Conservation (phyloP, 441 rosid species). For the Adansonia grandidieri region DNA sequence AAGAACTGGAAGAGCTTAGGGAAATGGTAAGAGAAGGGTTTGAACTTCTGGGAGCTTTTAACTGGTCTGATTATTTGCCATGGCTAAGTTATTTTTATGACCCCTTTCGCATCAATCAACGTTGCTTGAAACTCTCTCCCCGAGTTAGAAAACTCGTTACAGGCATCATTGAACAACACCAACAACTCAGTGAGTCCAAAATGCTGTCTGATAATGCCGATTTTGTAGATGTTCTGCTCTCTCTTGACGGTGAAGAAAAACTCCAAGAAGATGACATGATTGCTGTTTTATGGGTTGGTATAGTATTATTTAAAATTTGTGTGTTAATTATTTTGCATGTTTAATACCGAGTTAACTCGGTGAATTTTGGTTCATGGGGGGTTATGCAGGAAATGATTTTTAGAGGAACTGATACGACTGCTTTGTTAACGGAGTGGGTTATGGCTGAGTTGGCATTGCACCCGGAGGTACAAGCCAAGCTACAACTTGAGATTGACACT, state of each 20-base stretch:
- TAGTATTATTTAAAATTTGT: not conserved
- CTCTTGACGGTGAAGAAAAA: conserved; percentile 72
- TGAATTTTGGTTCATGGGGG: not conserved
- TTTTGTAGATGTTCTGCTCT: conserved; percentile 76
- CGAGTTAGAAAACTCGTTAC: conserved; percentile 57
- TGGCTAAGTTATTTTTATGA: conserved; percentile 63
- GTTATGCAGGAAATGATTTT: conserved; percentile 51
- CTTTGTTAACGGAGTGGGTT: conserved; percentile 59
- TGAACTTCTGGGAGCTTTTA: conserved; percentile 67
- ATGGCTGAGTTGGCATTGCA: conserved; percentile 58
- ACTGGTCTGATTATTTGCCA: conserved; percentile 44
- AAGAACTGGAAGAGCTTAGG: conserved; percentile 52
- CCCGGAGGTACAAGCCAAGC: conserved; percentile 50
- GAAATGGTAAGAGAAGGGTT: conserved; percentile 79
- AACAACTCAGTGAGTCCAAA: conserved; percentile 28
- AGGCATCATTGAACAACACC: conserved; percentile 59
- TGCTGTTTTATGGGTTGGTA: conserved; percentile 77
- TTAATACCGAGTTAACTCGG: not conserved
- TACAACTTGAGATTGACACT: conserved; percentile 40
- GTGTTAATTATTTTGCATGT: not conserved
- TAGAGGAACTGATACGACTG: conserved; percentile 54
- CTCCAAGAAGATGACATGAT: conserved; percentile 74
- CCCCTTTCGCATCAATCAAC: conserved; percentile 52
- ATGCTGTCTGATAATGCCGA: conserved; percentile 43
- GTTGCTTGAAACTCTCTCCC: conserved; percentile 69